Percentiles rank a stretch among this genome's conserved stretches.
Conservation (phyloP, 306 rosid genomes). For the Dryas octopetala region DNA sequence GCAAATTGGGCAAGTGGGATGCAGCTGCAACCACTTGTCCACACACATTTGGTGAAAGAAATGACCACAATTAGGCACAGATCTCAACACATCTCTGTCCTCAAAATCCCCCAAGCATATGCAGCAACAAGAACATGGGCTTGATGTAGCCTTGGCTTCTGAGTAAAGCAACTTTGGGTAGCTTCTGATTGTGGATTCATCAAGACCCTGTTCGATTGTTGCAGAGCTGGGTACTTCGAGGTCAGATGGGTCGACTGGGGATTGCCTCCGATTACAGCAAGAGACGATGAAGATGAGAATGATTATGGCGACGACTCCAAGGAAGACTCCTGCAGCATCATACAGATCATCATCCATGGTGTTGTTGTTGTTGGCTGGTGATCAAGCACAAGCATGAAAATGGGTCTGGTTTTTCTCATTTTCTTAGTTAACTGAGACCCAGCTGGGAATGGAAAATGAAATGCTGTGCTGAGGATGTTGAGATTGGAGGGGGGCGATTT, state of each 20-base stretch:
- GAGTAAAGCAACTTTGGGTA: constrained; percentile 19
- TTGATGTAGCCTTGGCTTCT: constrained; percentile 11
- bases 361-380: not conserved
- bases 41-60: constrained; percentile 23
- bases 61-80: constrained; percentile 21
- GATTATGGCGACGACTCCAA: constrained; percentile 9
- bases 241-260: not conserved
- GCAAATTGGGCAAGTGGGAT: constrained; percentile 23
- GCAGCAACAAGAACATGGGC: not conserved
- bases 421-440: not conserved
- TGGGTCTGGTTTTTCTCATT: not conserved
- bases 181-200: constrained; percentile 12
- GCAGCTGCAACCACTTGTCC: constrained; percentile 22
- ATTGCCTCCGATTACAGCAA: constrained; percentile 8
- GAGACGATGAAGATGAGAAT: not conserved
- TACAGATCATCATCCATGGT: constrained; percentile 13
- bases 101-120: constrained; percentile 21
- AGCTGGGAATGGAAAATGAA: not conserved
- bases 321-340: constrained; percentile 7
- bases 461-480: not conserved
- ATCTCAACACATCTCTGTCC: constrained; percentile 11
- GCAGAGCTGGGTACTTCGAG: not conserved
- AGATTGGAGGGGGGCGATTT: not conserved
- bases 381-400: not conserved
- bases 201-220: constrained; percentile 4